These are phyloP conservation scores for Plenodomus lindquistii DNA, from an alignment of 2,329 filamentous ascomycete genomes.

Conservation along the genomic window DNA sequence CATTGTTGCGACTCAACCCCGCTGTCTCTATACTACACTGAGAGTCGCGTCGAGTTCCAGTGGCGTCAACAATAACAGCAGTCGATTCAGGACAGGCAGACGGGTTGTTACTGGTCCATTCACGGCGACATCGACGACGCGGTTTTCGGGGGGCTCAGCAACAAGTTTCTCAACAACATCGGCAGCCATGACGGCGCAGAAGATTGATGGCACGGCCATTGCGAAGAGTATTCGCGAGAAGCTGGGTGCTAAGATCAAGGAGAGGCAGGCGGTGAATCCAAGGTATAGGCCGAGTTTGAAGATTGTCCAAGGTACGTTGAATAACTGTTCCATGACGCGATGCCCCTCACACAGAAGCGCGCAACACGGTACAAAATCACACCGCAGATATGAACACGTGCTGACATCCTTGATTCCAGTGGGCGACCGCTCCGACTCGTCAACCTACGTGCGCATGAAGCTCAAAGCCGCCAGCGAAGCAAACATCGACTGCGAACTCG, in stretches of 20 bases:
- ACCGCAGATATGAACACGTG: constrained; percentile 5
- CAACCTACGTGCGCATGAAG: constrained; percentile 99
- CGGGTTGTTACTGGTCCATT: no score
- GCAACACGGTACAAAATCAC: no score
- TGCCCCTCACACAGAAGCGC: no score
- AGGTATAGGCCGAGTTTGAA: constrained; percentile 87
- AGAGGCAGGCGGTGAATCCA: constrained; percentile 80
- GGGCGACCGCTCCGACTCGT: constrained; percentile 88
- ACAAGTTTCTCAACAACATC: constrained; percentile 57
- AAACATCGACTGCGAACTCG: constrained; percentile 83
- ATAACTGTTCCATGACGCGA: no score
- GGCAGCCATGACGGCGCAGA: constrained; percentile 77
- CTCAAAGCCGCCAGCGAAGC: constrained; percentile 95
- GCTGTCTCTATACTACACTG: constrained; percentile 22
- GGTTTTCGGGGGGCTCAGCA: no score
- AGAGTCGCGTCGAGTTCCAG: constrained; percentile 3
- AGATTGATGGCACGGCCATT: constrained; percentile 95
- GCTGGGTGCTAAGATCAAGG: constrained; percentile 77
- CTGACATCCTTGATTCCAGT: no score
- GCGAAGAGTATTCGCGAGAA: constrained; percentile 87
- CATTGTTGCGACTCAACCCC: constrained; percentile 20
- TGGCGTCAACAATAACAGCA: no score
- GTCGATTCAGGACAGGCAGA: no score
- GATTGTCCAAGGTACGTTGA: constrained; percentile 92
- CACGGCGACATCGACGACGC: no score